phyloP scores from a whole-genome alignment of 1,139 yeast genomes.

The Wickerhamiella pararugosa region DNA sequence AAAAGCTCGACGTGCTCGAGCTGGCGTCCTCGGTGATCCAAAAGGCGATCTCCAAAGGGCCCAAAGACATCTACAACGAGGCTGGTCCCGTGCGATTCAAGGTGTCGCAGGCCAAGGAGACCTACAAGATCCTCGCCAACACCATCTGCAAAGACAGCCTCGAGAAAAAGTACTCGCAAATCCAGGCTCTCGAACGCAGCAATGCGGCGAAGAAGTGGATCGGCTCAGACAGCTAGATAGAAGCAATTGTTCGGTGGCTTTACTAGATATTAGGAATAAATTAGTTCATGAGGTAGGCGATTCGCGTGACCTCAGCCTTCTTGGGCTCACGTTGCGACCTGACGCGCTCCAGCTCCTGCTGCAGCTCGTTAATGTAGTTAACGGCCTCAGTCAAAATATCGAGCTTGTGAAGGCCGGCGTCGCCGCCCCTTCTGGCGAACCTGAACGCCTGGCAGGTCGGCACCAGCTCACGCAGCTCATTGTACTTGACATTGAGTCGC shows the following conservation, averaged over 20 bases:
- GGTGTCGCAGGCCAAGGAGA: slow-evolving; percentile 12
- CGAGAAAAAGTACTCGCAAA: slow-evolving; percentile 11
- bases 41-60: slow-evolving; percentile 13
- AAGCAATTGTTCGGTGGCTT: neutral
- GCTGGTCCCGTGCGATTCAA: slow-evolving; percentile 18
- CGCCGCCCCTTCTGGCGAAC: slow-evolving; percentile 22
- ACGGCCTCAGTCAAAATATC: slow-evolving; percentile 71
- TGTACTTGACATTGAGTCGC: slow-evolving; percentile 71
- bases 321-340: neutral
- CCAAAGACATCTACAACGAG: slow-evolving; percentile 17
- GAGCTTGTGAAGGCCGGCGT: slow-evolving; percentile 62
- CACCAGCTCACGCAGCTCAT: slow-evolving; percentile 57
- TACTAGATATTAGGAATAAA: slow-evolving; percentile 3
- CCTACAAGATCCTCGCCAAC: slow-evolving; percentile 9
- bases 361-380: slow-evolving; percentile 59
- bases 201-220: slow-evolving; percentile 12
- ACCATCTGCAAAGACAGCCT: slow-evolving; percentile 13
- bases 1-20: slow-evolving; percentile 14
- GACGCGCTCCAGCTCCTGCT: slow-evolving; percentile 20
- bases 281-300: slow-evolving; percentile 4
- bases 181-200: slow-evolving; percentile 12
- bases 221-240: neutral
- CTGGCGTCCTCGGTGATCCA: slow-evolving; percentile 13
- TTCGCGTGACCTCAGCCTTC: neutral
- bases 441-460: slow-evolving; percentile 53